phyloP scores from a whole-genome alignment of 305 asterid genomes.

The Plantago lanceolata region DNA sequence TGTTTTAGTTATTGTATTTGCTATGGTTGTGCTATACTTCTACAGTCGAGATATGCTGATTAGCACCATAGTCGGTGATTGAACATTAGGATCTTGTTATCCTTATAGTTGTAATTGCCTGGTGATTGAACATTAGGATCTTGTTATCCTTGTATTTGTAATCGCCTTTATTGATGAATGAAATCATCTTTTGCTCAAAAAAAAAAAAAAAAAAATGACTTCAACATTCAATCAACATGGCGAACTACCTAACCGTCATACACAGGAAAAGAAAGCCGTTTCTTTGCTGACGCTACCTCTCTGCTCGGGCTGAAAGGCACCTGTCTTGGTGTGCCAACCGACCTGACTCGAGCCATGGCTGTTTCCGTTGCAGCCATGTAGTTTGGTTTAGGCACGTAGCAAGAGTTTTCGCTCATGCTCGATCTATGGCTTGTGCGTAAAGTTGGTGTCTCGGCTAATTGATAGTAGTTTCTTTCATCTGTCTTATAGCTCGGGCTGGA shows the following conservation, averaged over 20 bases:
- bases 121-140: too few species aligned
- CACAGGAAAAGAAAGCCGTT: conserved; percentile 49
- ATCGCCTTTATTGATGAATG: too few species aligned
- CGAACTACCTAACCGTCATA: conserved; percentile 11
- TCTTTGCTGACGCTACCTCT: conserved; percentile 41
- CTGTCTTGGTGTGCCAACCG: conserved; percentile 58
- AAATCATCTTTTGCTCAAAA: too few species aligned
- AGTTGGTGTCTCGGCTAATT: conserved; percentile 40
- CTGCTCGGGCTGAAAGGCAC: conserved; percentile 50
- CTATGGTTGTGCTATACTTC: too few species aligned
- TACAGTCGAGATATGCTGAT: too few species aligned
- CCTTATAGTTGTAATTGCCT: too few species aligned
- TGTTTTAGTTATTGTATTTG: too few species aligned
- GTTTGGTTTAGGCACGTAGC: conserved; percentile 40
- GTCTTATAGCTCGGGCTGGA: conserved; percentile 37
- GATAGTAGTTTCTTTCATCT: conserved; percentile 22
- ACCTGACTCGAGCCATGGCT: conserved; percentile 61
- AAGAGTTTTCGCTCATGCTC: conserved; percentile 32
- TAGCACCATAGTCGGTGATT: too few species aligned
- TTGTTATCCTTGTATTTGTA: too few species aligned
- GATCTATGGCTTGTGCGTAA: conserved; percentile 29
- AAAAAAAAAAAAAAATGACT: too few species aligned
- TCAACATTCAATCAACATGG: background rate
- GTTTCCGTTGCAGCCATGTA: conserved; percentile 82
- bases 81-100: too few species aligned